Base-by-base conservation (phyloP, 192 early-diverging fungal species). In the Coemansia sp. region DNA sequence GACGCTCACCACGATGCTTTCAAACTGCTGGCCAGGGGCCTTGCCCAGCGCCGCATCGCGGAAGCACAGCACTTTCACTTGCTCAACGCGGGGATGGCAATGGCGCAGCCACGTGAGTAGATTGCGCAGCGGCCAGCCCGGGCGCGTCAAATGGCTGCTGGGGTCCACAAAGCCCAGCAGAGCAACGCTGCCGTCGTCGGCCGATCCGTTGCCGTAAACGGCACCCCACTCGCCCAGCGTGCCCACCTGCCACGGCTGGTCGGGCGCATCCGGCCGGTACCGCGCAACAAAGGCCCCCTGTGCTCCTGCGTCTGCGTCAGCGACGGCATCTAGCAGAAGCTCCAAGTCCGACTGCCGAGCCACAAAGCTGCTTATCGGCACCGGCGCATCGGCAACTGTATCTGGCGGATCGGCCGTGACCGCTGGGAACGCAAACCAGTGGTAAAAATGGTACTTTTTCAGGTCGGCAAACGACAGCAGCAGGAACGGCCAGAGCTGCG, bases 91-190 rank as follows among this genome's bases (percentile, higher is more conserved):
- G 1, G 68, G 54, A 8, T 67, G 73, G 19, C 19, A 21, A 28
- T 55, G 43, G 4, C 74, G 61, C 46, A 80, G 19, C 73, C 73
- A 80, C 1, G 87, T 66, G n/a, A 97, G 75, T 32, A 92, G 67
- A 58, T 97, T 95, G 41, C 96, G 86, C 48, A 95, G 62, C 4
- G 94, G 92, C 96, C 96, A 98, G 9, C 94, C 94, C 15, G 92
- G 92, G 23, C 87, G 70, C 1, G 54, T 57, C 22, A 81, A 53
- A n/a, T 88, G 78, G 21, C 81, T 82, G 40, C 90, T 91, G 14
- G 96, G 93, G 63, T 97, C 96, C 10, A 84, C 76, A 60, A 97
- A 96, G 0, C 85, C 93, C 36, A 98, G 55, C 34, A 68, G 71
- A 8, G 63, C 32, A 27, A 58, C 14, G 22, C 38, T 20, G 50